These are phyloP conservation scores for Leptomonas pyrrhocoris DNA, from an alignment of 208 protist genomes.

Conservation along the genomic window DNA sequence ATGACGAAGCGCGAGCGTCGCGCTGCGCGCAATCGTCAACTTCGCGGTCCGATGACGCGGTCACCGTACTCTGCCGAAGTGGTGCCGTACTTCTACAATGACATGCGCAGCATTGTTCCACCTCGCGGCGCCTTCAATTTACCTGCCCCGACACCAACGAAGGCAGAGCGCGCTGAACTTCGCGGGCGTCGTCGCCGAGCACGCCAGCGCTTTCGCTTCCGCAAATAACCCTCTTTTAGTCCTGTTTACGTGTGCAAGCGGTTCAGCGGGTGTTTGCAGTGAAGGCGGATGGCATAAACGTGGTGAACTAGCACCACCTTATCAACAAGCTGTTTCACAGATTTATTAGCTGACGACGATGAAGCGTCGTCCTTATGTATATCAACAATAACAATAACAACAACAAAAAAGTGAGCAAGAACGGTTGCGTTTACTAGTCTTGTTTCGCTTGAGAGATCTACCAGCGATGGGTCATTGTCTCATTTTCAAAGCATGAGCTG, in stretches of 20 bases:
- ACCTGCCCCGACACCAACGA: slow-evolving; percentile 50
- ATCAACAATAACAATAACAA: not conserved
- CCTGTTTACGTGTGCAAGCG: not conserved
- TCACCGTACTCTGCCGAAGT: slow-evolving; percentile 53
- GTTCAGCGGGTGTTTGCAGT: too few species aligned
- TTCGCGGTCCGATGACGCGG: slow-evolving; percentile 28
- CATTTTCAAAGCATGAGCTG: too few species aligned
- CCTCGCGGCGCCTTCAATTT: slow-evolving; percentile 72
- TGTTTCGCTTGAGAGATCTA: not conserved
- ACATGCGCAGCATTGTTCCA: slow-evolving; percentile 61
- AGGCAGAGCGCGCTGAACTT: slow-evolving; percentile 43
- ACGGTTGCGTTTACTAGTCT: too few species aligned
- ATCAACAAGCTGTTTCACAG: slow-evolving; percentile 3
- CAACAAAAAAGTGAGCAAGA: too few species aligned
- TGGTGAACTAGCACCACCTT: not conserved
- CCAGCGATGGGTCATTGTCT: too few species aligned
- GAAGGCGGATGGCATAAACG: not conserved
- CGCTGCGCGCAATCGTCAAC: slow-evolving; percentile 10
- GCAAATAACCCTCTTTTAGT: slow-evolving; percentile 23
- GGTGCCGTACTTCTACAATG: slow-evolving; percentile 79
- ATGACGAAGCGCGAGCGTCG: slow-evolving; percentile 30
- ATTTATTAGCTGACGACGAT: not conserved
- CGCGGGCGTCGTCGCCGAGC: slow-evolving; percentile 30
- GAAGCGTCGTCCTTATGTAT: slow-evolving; percentile 14
- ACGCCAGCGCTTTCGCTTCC: slow-evolving; percentile 31